These are phyloP conservation scores for Colletotrichum orchidophilum DNA, from an alignment of 2,329 filamentous ascomycete species.

Conservation along the genomic window DNA sequence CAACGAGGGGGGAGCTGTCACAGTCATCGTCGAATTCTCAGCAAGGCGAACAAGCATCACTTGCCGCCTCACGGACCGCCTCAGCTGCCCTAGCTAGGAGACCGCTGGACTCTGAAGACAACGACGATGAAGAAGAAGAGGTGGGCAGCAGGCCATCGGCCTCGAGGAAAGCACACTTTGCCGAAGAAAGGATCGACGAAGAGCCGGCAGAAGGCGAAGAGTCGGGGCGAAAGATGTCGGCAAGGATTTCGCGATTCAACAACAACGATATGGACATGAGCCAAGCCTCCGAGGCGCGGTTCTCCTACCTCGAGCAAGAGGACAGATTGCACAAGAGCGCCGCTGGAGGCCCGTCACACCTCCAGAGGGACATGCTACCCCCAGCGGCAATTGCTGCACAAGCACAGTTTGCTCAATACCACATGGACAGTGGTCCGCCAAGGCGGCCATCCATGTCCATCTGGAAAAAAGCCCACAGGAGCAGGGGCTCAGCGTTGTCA, in stretches of 20 bases:
- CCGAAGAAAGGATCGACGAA: neutral
- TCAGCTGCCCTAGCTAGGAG: neutral
- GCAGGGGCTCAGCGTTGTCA: slow-evolving; percentile 7
- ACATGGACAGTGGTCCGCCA: neutral
- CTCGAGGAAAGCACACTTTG: neutral
- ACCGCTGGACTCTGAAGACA: neutral
- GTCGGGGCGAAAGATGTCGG: slow-evolving; percentile 19
- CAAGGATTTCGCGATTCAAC: slow-evolving; percentile 24
- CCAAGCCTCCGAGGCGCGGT: slow-evolving; percentile 29
- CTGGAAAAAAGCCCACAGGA: neutral
- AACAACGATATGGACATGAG: slow-evolving; percentile 24
- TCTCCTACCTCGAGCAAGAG: slow-evolving; percentile 30
- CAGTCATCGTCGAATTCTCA: neutral
- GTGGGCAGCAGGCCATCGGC: neutral
- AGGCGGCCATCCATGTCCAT: neutral
- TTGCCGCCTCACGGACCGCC: neutral
- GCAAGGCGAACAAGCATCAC: neutral
- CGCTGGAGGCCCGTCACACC: slow-evolving; percentile 2
- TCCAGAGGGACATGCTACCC: slow-evolving; percentile 11
- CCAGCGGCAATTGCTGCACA: neutral
- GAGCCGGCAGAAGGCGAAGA: neutral
- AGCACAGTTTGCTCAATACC: neutral
- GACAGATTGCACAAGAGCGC: slow-evolving; percentile 20
- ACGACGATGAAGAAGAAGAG: neutral
- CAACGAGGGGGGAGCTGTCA: neutral